Evolutionary conservation across 1,284 basidiomycete species (phyloP).

Genomic region (Pyrrhoderma lamaoense): DNA sequence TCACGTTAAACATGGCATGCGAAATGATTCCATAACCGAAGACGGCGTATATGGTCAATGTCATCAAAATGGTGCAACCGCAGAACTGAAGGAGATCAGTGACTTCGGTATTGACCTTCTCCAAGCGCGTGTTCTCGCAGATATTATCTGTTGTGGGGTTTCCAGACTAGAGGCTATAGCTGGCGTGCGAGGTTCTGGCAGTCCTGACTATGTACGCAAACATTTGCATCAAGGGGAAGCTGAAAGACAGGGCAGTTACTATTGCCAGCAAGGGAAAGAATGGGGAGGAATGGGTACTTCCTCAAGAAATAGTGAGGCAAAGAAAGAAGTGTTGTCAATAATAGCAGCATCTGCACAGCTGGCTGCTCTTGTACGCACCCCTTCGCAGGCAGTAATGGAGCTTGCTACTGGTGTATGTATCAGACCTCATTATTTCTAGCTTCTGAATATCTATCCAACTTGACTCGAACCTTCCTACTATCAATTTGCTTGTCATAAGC

Average conservation of each 20-base stretch:
- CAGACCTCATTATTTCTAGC: background rate
- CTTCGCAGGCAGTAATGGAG: constrained; percentile 10
- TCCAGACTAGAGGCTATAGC: background rate
- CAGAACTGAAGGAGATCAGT: background rate
- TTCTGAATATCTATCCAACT: too few relatives aligned
- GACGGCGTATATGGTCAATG: background rate
- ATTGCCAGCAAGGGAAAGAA: background rate
- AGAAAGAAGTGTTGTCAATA: constrained; percentile 1
- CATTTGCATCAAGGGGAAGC: background rate
- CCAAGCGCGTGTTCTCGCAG: constrained; percentile 9
- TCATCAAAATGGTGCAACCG: background rate
- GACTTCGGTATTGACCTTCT: constrained; percentile 4
- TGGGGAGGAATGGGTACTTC: background rate
- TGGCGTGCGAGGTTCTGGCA: background rate
- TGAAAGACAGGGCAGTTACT: background rate
- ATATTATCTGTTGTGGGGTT: constrained; percentile 9
- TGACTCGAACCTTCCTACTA: too few relatives aligned
- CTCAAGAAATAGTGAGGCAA: background rate
- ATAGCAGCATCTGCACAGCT: constrained; percentile 11
- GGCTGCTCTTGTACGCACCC: constrained; percentile 15
- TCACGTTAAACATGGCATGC: too few relatives aligned
- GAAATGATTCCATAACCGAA: too few relatives aligned
- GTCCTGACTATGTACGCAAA: background rate
- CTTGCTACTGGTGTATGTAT: constrained; percentile 13
- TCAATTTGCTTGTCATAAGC: too few relatives aligned